Evolutionary conservation across 495 filamentous ascomycete species (phyloP).

Genomic region (Neurospora cerealis): DNA sequence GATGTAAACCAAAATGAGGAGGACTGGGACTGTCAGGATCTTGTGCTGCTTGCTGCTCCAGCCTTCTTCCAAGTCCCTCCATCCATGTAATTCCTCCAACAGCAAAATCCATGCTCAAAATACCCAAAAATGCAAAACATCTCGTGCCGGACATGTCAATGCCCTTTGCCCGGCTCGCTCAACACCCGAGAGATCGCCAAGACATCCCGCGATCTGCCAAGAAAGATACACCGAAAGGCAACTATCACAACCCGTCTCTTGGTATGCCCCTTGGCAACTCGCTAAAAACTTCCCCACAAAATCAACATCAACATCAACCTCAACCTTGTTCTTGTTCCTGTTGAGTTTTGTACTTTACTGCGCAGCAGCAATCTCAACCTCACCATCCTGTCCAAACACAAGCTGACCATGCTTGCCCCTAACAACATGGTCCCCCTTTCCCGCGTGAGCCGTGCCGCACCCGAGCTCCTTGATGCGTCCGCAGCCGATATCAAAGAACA

Average conservation of each 20-base stretch:
- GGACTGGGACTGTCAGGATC: not conserved
- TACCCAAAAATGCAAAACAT: not conserved
- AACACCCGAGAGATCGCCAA: not conserved
- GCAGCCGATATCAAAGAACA: conserved; percentile 55
- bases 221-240: not conserved
- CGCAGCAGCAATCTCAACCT: not conserved
- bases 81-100: not conserved
- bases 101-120: not conserved
- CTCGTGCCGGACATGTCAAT: not conserved
- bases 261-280: not conserved
- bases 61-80: not conserved
- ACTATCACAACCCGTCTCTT: not conserved
- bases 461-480: conserved; percentile 52
- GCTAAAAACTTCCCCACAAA: not conserved
- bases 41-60: not conserved
- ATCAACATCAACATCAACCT: not conserved
- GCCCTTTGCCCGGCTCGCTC: not conserved
- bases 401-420: conserved; percentile 40
- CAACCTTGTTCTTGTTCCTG: not conserved
- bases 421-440: conserved; percentile 23
- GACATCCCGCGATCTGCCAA: not conserved
- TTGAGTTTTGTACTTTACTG: not conserved
- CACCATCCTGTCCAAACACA: conserved; percentile 24
- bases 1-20: not conserved
- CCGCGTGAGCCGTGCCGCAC: conserved; percentile 23